phyloP scores from a whole-genome alignment of 139 green algal genomes.

The Micromonas pusilla region DNA sequence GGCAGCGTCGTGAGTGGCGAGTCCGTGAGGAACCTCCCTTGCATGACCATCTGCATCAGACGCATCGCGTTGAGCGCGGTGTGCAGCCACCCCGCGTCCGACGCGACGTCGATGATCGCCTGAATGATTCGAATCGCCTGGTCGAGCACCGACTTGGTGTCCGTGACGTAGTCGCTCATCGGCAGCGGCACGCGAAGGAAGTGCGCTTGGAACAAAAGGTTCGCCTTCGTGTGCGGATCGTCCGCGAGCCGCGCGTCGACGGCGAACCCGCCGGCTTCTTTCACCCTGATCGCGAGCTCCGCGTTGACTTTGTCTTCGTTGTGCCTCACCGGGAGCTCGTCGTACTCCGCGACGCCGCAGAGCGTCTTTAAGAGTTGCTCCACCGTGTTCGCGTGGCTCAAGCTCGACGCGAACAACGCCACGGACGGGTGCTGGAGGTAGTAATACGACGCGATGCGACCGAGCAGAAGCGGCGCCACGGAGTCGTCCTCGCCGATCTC shows the following conservation, averaged over 20 bases:
- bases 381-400: slow-evolving; percentile 55
- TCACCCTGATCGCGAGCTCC: slow-evolving; percentile 53
- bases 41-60: slow-evolving; percentile 79
- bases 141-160: slow-evolving; percentile 88
- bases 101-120: slow-evolving; percentile 80
- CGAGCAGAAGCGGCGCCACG: slow-evolving; percentile 47
- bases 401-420: slow-evolving; percentile 51
- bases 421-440: slow-evolving; percentile 89
- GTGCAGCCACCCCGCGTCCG: slow-evolving; percentile 70
- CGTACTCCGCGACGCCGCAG: slow-evolving; percentile 76
- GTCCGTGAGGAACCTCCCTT: slow-evolving; percentile 64
- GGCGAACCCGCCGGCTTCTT: slow-evolving; percentile 20
- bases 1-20: slow-evolving; percentile 62
- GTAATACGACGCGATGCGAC: slow-evolving; percentile 83
- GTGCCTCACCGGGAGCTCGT: slow-evolving; percentile 94
- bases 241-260: slow-evolving; percentile 41
- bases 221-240: slow-evolving; percentile 90
- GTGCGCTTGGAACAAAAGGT: slow-evolving; percentile 90
- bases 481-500: slow-evolving; percentile 52
- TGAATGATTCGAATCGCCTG: slow-evolving; percentile 76
- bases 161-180: slow-evolving; percentile 90
- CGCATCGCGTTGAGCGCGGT: slow-evolving; percentile 65
- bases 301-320: slow-evolving; percentile 96
- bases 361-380: slow-evolving; percentile 59
- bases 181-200: slow-evolving; percentile 67